Base-by-base conservation (phyloP, 2,329 filamentous ascomycete species). In the Madurella fahalii region DNA sequence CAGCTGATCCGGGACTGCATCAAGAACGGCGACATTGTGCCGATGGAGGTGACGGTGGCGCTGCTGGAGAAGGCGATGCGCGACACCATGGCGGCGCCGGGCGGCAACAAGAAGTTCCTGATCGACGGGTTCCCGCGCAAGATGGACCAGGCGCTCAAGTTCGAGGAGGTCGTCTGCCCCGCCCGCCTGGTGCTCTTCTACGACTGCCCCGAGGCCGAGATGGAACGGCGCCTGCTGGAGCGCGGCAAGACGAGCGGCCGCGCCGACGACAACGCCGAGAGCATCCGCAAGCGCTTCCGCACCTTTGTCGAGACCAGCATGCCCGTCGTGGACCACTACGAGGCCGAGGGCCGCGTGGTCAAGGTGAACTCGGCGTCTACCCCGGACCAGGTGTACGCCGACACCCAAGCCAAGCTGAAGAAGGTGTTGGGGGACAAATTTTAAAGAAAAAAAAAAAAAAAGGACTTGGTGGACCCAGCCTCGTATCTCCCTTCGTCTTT, bases 21-120 rank as follows among this genome's bases (percentile, higher is more conserved):
- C 79, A 89, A 87, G 68, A 87, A 99, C 70, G 94, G 94, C 56
- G 85, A 85, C 64, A 99, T 99, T 71, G 94, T 99, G 60, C 94
- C 94, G n/a, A 95, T 96, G 90, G 93, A 97, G 72, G 91, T 97
- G 48, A 99, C 94, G 5, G 87, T 99, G 56, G 87, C 92, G 66
- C 76, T 99, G 37, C 82, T 99, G 42, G 92, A 96, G 74, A 95
- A 96, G 72, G 90, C 92, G 55, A 97, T 99, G 90, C 80, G 79
- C 53, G 83, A 81, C 9, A 79, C 82, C 12, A 82, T 96, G 50
- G 68, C 75, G 8, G 25, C 50, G 9, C 65, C 68, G 49, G 64
- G 60, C 31, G 12, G 31, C 50, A 67, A 56, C 50, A 70, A 81
- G 50, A 84, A 88, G 65, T 97, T 97, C 78, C 74, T 86, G 53